phyloP scores from a whole-genome alignment of 2,329 filamentous ascomycete species.

The Neurospora crassa region DNA sequence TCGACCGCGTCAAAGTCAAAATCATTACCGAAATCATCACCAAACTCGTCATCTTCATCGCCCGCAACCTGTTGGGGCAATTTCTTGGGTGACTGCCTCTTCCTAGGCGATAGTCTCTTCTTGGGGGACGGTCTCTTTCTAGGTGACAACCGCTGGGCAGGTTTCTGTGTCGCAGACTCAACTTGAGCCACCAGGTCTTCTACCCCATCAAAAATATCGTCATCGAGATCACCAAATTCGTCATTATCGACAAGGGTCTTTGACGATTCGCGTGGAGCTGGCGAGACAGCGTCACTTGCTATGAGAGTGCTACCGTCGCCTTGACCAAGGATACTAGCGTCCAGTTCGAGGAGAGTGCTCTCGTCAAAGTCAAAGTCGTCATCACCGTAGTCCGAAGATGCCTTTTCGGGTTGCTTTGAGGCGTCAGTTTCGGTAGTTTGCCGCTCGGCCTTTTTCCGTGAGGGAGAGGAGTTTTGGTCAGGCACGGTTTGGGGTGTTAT shows the following conservation, averaged over 20 bases:
- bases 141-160: not conserved
- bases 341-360: slow-evolving; percentile 46
- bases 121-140: not conserved
- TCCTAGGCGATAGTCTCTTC: not conserved
- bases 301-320: slow-evolving; percentile 11
- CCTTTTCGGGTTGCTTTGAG: not conserved
- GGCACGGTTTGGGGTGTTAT: slow-evolving; percentile 8
- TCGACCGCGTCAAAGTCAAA: slow-evolving; percentile 72
- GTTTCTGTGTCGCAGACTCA: slow-evolving; percentile 16
- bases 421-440: not conserved
- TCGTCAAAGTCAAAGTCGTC: slow-evolving; percentile 46
- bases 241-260: slow-evolving; percentile 28
- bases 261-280: not conserved
- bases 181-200: slow-evolving; percentile 30
- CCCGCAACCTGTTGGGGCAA: slow-evolving; percentile 27
- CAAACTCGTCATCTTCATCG: slow-evolving; percentile 37
- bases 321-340: slow-evolving; percentile 30
- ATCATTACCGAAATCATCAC: slow-evolving; percentile 65
- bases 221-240: slow-evolving; percentile 59
- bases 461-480: not conserved
- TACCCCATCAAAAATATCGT: slow-evolving; percentile 45
- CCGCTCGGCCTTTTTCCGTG: not conserved
- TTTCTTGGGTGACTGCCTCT: slow-evolving; percentile 16
- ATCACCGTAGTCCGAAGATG: slow-evolving; percentile 42
- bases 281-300: not conserved